Percentiles rank a stretch among this genome's conserved stretches.
These are phyloP conservation scores for Helminthosporium solani DNA, from an alignment of 2,329 filamentous ascomycete species.

Conservation along the genomic window DNA sequence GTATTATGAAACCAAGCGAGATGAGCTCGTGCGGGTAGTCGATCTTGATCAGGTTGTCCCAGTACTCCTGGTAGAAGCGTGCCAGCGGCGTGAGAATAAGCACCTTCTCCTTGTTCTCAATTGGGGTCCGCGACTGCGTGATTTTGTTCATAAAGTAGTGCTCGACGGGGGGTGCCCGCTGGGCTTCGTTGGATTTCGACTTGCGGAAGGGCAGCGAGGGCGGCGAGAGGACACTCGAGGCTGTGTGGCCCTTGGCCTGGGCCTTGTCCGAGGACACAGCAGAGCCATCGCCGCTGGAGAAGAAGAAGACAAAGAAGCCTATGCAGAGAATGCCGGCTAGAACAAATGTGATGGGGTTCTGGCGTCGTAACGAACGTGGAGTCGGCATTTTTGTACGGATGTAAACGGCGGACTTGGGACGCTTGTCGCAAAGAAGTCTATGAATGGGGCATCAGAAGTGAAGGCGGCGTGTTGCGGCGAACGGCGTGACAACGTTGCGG, in stretches of 20 bases:
- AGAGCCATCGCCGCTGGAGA: slow-evolving; percentile 61
- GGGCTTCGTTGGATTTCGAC: slow-evolving; percentile 53
- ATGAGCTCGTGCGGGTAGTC: slow-evolving; percentile 92
- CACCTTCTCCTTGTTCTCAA: slow-evolving; percentile 78
- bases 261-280: slow-evolving; percentile 50
- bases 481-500: slow-evolving; percentile 11
- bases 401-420: slow-evolving; percentile 31
- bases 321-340: slow-evolving; percentile 72
- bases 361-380: slow-evolving; percentile 71
- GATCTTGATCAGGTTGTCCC: slow-evolving; percentile 85
- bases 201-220: slow-evolving; percentile 75
- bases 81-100: slow-evolving; percentile 92
- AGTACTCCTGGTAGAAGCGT: slow-evolving; percentile 91
- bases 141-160: slow-evolving; percentile 96
- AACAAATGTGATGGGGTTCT: slow-evolving; percentile 73
- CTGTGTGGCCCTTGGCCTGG: slow-evolving; percentile 57
- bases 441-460: slow-evolving; percentile 35
- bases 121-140: slow-evolving; percentile 74
- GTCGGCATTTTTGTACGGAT: slow-evolving; percentile 52
- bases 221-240: slow-evolving; percentile 70
- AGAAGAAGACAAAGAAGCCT: slow-evolving; percentile 58
- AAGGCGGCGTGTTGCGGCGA: slow-evolving; percentile 10
- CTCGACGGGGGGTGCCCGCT: slow-evolving; percentile 77
- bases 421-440: slow-evolving; percentile 32
- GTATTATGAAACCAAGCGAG: slow-evolving; percentile 92